Percentiles rank a stretch among this genome's conserved stretches.
phyloP scores from a whole-genome alignment of 495 filamentous ascomycete genomes.

The Viridothelium virens region DNA sequence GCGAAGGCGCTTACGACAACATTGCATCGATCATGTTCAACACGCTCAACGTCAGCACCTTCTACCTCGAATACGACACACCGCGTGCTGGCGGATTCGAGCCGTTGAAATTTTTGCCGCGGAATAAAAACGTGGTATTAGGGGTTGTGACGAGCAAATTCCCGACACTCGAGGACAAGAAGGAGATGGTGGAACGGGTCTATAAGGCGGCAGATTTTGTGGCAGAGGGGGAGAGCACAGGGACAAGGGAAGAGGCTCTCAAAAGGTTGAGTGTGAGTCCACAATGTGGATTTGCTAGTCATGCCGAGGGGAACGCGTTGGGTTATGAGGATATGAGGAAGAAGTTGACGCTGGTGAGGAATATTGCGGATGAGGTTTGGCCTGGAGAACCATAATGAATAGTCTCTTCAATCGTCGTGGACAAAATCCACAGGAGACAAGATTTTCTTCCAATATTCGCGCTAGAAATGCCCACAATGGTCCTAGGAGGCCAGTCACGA shows the following conservation, averaged over 20 bases:
- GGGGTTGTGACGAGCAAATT: conserved; percentile 61
- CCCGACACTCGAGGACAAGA: conserved; percentile 54
- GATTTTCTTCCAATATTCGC: neutral
- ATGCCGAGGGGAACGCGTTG: conserved; percentile 55
- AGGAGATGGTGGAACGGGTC: conserved; percentile 50
- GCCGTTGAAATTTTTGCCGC: conserved; percentile 53
- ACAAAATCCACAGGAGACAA: neutral
- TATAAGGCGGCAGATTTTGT: conserved; percentile 54
- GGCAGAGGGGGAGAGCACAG: conserved; percentile 40
- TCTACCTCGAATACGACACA: conserved; percentile 64
- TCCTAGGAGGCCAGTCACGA: neutral
- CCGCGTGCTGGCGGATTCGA: conserved; percentile 58
- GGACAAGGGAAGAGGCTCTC: conserved; percentile 42
- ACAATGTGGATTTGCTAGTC: conserved; percentile 62
- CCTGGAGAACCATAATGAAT: conserved; percentile 32
- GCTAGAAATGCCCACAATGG: neutral
- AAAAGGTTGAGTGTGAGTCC: conserved; percentile 57
- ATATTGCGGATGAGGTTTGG: conserved; percentile 47
- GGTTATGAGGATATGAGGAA: conserved; percentile 52
- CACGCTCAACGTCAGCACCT: conserved; percentile 56
- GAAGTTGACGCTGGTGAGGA: conserved; percentile 43
- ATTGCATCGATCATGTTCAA: conserved; percentile 59
- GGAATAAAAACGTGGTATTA: conserved; percentile 57
- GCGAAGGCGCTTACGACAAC: conserved; percentile 60
- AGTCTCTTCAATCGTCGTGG: neutral